These are phyloP conservation scores for Coemansia sp. DNA, from an alignment of 192 early-diverging fungal genomes.

Conservation along the genomic window DNA sequence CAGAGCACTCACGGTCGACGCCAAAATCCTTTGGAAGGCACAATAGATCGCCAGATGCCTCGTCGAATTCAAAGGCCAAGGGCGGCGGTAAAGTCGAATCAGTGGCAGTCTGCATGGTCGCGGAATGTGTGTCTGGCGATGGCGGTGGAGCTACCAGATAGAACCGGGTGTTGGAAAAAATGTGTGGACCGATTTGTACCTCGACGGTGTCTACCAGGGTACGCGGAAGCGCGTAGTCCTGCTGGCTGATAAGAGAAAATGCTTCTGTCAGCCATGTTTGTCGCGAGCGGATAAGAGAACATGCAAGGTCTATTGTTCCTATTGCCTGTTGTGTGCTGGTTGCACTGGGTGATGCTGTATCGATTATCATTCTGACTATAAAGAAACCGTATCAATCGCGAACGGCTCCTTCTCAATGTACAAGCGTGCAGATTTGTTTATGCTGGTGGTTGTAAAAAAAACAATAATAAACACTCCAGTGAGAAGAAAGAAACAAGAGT, in stretches of 20 bases:
- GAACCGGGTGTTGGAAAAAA: conserved; percentile 53
- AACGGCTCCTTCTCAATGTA: too few relatives aligned
- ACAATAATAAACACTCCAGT: too few relatives aligned
- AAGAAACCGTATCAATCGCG: too few relatives aligned
- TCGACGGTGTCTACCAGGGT: conserved; percentile 36
- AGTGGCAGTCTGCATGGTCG: neutral
- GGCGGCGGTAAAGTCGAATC: conserved; percentile 6
- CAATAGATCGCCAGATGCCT: conserved; percentile 52
- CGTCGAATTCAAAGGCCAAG: conserved; percentile 62
- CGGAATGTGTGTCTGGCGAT: neutral
- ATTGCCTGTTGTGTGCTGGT: neutral
- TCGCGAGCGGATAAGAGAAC: conserved; percentile 45
- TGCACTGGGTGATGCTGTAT: neutral
- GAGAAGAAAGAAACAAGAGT: too few relatives aligned
- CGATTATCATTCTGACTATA: neutral
- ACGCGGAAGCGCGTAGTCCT: neutral
- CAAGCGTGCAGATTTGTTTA: too few relatives aligned
- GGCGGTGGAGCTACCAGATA: conserved; percentile 21
- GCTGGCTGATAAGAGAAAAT: conserved; percentile 20
- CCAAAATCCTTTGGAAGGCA: conserved; percentile 60
- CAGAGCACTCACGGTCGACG: conserved; percentile 34
- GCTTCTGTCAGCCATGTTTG: conserved; percentile 34
- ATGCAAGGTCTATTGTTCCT: conserved; percentile 35
- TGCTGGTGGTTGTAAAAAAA: too few relatives aligned
- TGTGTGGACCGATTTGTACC: conserved; percentile 59